Evolutionary conservation across 2,329 filamentous ascomycete genomes (phyloP).

Genomic region (Chrysosporium keratinophilum): DNA sequence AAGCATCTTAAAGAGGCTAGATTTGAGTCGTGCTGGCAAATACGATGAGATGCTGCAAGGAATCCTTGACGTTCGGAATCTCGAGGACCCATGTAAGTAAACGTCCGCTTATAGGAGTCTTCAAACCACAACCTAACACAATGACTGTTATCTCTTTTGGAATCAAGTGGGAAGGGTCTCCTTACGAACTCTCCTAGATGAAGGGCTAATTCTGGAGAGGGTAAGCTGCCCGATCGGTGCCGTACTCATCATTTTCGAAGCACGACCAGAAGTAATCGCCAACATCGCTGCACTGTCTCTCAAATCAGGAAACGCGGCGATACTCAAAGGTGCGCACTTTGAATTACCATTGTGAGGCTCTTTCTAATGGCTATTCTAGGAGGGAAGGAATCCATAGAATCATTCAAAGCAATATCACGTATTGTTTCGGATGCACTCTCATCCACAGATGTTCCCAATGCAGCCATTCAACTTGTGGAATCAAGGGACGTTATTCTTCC

Average conservation of each 20-base stretch:
- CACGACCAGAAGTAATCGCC: conserved; percentile 92
- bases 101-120: background rate
- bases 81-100: conserved; percentile 68
- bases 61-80: conserved; percentile 72
- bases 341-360: background rate
- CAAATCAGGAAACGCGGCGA: conserved; percentile 94
- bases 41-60: conserved; percentile 97
- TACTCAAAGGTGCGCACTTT: conserved; percentile 62
- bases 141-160: conserved; percentile 14
- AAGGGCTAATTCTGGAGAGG: conserved; percentile 72
- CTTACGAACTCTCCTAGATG: conserved; percentile 73
- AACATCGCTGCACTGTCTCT: conserved; percentile 94
- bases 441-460: conserved; percentile 65
- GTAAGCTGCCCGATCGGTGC: conserved; percentile 93
- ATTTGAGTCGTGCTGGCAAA: conserved; percentile 77
- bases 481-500: conserved; percentile 83
- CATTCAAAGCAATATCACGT: conserved; percentile 81
- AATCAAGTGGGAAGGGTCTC: conserved; percentile 67
- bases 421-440: conserved; percentile 72
- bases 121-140: background rate
- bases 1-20: conserved; percentile 77
- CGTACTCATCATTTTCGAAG: conserved; percentile 97
- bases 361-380: conserved; percentile 39
- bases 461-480: conserved; percentile 84
- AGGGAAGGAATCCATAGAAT: conserved; percentile 89